Evolutionary conservation across 768 basidiomycete genomes (phyloP).

Genomic region (Tephrocybe sp.): DNA sequence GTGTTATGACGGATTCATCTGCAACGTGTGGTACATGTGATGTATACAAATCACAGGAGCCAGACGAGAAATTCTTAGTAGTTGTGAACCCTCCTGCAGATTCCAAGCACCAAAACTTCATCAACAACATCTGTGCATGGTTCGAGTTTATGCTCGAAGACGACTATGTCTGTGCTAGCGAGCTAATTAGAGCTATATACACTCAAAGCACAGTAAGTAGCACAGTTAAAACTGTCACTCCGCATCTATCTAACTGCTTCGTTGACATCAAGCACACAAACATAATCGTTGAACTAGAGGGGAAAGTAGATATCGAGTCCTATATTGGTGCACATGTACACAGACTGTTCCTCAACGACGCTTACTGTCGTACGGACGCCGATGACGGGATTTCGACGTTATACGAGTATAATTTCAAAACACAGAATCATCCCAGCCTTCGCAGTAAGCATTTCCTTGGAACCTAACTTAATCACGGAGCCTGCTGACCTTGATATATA

Average conservation of each 20-base stretch:
- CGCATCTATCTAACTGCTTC: neutral
- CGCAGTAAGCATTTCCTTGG: slow-evolving; percentile 12
- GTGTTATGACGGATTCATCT: neutral
- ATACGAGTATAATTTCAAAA: slow-evolving; percentile 29
- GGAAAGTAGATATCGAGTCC: slow-evolving; percentile 22
- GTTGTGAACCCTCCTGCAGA: slow-evolving; percentile 26
- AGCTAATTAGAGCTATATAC: slow-evolving; percentile 24
- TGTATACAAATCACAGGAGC: slow-evolving; percentile 1
- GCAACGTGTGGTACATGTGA: too few species aligned
- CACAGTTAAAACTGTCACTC: neutral
- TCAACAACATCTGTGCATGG: slow-evolving; percentile 31
- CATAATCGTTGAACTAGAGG: slow-evolving; percentile 29
- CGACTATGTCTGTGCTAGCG: slow-evolving; percentile 24
- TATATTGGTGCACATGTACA: slow-evolving; percentile 26
- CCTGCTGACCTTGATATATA: neutral
- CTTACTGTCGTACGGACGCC: neutral
- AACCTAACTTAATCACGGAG: too few species aligned
- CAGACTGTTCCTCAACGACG: slow-evolving; percentile 15
- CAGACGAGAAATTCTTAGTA: slow-evolving; percentile 20
- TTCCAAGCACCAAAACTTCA: slow-evolving; percentile 15
- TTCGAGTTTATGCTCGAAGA: slow-evolving; percentile 32
- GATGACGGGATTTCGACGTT: slow-evolving; percentile 20
- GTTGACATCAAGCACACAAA: slow-evolving; percentile 20
- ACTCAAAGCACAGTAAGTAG: slow-evolving; percentile 28
- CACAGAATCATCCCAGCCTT: slow-evolving; percentile 22